Base-by-base conservation (phyloP, 2,329 filamentous ascomycete species). In the Verticillium albo-atrum region DNA sequence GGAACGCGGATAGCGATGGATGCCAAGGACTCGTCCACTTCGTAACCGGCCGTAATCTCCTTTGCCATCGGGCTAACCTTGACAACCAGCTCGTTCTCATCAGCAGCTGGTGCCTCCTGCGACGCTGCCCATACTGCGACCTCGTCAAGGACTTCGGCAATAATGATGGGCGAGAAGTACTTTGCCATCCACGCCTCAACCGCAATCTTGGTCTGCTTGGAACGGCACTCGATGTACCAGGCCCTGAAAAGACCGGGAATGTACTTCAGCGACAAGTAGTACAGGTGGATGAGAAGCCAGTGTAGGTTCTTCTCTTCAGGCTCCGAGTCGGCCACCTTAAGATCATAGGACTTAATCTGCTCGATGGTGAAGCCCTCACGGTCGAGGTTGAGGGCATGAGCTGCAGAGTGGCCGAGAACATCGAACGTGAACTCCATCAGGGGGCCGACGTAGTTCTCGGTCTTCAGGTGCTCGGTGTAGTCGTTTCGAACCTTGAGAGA, bases 101-200 rank as follows among this genome's bases (percentile, higher is more conserved):
- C 82, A 4, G 76, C 69, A 3, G 72, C 72, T 0, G 78, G 73
- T 1, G 75, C 59, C 23, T 86, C 80, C 65, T 87, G 82, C 15
- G 72, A 72, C 2, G 75, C 77, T 0, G 83, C 80, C 91, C 91
- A 95, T 12, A 77, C 75, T n/a, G 80, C 77, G 0, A 94, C 89
- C 17, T 87, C 85, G 15, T 87, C 79, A 6, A 95, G 77, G 1
- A 85, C 82, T 25, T 89, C 84, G 1, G 79, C 74, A 56, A 93
- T 84, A 61, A 91, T 82, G 14, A 88, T 79, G 0, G 87, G 84
- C 4, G 92, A 92, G 70, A 97, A 91, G 72, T 87, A 89, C 76
- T 88, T 93, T 59, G 90, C 84, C 2, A 93, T 96, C 92, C 94
- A 99, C 1, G 80, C 76, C 71, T 95, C 90, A 25, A 97, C 87